Evolutionary conservation across 139 green algal species (phyloP), one percentile per base, ranked within the genome.

Genomic region (Closterium sp.): DNA sequence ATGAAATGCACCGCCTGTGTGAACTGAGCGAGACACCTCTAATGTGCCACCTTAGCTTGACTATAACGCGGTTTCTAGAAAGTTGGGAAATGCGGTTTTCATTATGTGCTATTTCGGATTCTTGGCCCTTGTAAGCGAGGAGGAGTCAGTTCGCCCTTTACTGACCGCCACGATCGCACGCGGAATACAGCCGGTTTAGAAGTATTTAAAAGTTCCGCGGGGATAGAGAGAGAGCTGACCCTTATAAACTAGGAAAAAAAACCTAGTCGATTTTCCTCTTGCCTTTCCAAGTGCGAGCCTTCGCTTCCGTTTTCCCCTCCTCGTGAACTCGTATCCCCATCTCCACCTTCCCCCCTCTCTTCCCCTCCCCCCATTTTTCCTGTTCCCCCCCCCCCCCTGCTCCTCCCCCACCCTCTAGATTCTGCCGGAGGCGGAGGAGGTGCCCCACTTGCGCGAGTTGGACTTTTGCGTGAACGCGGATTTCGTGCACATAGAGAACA

Each of bases 401-500:
- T 69, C 43, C 43, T 69, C 43, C 43, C 36, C 6, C 36, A 4
- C 6, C 36, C 36, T 6, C 43, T 69, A 86, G 81, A 86, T 33
- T 86, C 30, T 33, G 81, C n/a, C 81, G n/a, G n/a, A 34, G 81
- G 81, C 81, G 16, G 81, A 32, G 81, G 81, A 32, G 30, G 81
- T 69, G 89, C 89, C 89, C 28, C 89, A 92, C 64, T 33, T 92
- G 85, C 36, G 35, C 34, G 89, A 92, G 83, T 33, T 92, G 31
- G 83, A 25, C 12, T 31, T 84, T 34, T 92, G 89, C 86, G 25
- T 81, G 31, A 83, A 32, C 19, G 89, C 83, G 30, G 89, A 92
- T 55, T 81, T 87, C 16, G 84, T 92, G 34, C 86, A 89, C 86
- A 66, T 92, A 33, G 83, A 92, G 23, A 92, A 88, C 89, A 92